A percentile compares a stretch with the other conserved stretches of the same genome.
Conservation (phyloP, 257 asterid species). For the Vinca minor region DNA sequence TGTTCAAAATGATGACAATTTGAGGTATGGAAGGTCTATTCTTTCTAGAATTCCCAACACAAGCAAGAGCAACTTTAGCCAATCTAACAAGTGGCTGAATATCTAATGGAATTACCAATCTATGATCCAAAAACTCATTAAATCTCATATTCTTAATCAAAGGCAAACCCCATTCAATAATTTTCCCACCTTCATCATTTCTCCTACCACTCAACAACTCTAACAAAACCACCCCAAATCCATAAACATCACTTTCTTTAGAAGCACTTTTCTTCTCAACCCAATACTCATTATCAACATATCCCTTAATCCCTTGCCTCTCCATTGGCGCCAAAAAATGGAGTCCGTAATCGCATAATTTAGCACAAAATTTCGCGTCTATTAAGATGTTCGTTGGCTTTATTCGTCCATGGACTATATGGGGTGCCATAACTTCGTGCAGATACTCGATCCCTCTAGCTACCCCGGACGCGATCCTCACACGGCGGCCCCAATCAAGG, state of each 20-base stretch:
- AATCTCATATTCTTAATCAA: constrained; percentile 52
- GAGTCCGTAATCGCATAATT: constrained; percentile 63
- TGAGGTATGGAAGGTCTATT: constrained; percentile 55
- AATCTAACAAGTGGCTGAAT: constrained; percentile 49
- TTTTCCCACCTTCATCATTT: constrained; percentile 27
- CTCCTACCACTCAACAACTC: constrained; percentile 75
- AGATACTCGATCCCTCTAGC: constrained; percentile 72
- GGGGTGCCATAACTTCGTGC: constrained; percentile 54
- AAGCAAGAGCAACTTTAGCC: constrained; percentile 65
- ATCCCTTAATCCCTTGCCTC: constrained; percentile 44
- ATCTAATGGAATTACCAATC: constrained; percentile 41
- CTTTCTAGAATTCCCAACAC: constrained; percentile 60
- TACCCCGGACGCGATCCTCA: constrained; percentile 52
- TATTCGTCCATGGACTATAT: constrained; percentile 63
- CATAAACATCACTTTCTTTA: constrained; percentile 74
- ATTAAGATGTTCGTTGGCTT: constrained; percentile 70
- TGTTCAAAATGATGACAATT: constrained; percentile 47
- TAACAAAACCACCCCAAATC: constrained; percentile 71
- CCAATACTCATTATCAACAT: constrained; percentile 61
- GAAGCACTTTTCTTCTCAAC: constrained; percentile 34
- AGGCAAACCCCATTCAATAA: constrained; percentile 66
- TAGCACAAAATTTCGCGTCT: constrained; percentile 54
- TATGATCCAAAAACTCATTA: constrained; percentile 58
- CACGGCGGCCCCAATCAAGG: constrained; percentile 57
- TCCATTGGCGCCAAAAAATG: constrained; percentile 48